Evolutionary conservation across 139 green algal species (phyloP), one percentile per base, ranked within the genome.

Genomic region (Tetratostichococcus sp.): DNA sequence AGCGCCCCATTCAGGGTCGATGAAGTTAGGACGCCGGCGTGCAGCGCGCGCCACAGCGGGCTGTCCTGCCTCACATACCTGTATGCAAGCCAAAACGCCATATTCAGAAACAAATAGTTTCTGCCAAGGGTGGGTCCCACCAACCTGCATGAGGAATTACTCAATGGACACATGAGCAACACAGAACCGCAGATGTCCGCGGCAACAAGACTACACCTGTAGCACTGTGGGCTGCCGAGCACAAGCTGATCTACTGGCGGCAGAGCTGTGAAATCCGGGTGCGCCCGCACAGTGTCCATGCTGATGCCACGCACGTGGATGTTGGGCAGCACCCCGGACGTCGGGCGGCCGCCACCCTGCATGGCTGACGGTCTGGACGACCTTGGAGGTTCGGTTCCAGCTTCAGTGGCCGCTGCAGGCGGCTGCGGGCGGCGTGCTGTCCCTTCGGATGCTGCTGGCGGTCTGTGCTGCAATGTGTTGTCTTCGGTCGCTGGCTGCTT

Each of bases 21-120:
- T 21, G 81, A 89, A 59, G 87, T 92, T 25, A 93, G 79, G 42
- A 84, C 59, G 32, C 86, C 89, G 28, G 71, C 58, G 67, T 93
- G 89, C 43, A 93, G 76, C 14, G 42, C 35, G 2, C 69, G 69
- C 89, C 87, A 92, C 26, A 89, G 71, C 4, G 73, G 21, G 6
- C 74, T 77, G 11, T 89, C 86, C 76, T 91, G 85, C 30, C 84
- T 70, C 43, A 91, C 75, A 42, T 62, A 62, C 50, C 50, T 62
- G 50, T 17, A 17, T 11, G 11, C 39, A 50, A 11, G 39, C 39
- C 39, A 50, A 21, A 11, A 50, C 39, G 11, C 8, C 39, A 6
- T 11, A 50, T 50, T 6, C 39, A 50, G 39, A 50, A 21, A 50
- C 39, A 50, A 50, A 6, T 21, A 50, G 11, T 50, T 50, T 50